Percentiles rank a stretch among this genome's conserved stretches.
Evolutionary conservation across 139 green algal genomes (phyloP).

Genomic region (Klebsormidium nitens): DNA sequence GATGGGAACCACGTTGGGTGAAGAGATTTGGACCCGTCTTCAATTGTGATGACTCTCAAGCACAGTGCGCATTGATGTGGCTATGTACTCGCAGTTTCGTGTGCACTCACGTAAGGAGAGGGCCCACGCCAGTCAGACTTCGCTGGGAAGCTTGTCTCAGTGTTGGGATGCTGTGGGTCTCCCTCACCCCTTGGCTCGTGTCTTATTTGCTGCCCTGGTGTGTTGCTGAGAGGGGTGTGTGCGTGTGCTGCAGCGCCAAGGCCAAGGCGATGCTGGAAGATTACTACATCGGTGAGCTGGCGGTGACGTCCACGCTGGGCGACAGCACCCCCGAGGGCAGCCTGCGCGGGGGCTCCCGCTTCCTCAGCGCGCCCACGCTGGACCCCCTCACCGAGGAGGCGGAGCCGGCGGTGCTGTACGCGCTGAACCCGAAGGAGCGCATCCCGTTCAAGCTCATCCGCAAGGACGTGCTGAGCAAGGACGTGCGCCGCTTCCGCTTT

Average conservation of each 20-base stretch:
- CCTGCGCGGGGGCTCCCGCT: background rate
- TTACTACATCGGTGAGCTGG: slow-evolving; percentile 46
- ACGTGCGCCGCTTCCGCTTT: slow-evolving; percentile 88
- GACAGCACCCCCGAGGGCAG: background rate
- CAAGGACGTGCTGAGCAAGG: slow-evolving; percentile 73
- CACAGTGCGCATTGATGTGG: too few relatives aligned
- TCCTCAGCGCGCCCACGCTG: background rate
- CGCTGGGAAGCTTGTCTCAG: too few relatives aligned
- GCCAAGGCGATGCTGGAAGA: slow-evolving; percentile 43
- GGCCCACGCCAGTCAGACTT: too few relatives aligned
- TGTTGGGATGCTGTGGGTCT: too few relatives aligned
- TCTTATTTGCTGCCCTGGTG: background rate
- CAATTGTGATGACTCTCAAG: too few relatives aligned
- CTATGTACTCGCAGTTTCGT: too few relatives aligned
- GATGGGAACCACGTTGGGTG: too few relatives aligned
- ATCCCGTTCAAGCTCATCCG: slow-evolving; percentile 71
- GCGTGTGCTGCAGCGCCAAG: too few relatives aligned
- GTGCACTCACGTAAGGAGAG: too few relatives aligned
- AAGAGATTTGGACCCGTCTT: slow-evolving; percentile 26
- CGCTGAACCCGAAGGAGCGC: slow-evolving; percentile 74
- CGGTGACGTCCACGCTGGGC: background rate
- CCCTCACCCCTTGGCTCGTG: too few relatives aligned
- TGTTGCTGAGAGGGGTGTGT: background rate
- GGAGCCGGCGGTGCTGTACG: slow-evolving; percentile 5
- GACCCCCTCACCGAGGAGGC: slow-evolving; percentile 1